phyloP scores from a whole-genome alignment of 1,284 basidiomycete genomes.

The Papiliotrema flavescens region DNA sequence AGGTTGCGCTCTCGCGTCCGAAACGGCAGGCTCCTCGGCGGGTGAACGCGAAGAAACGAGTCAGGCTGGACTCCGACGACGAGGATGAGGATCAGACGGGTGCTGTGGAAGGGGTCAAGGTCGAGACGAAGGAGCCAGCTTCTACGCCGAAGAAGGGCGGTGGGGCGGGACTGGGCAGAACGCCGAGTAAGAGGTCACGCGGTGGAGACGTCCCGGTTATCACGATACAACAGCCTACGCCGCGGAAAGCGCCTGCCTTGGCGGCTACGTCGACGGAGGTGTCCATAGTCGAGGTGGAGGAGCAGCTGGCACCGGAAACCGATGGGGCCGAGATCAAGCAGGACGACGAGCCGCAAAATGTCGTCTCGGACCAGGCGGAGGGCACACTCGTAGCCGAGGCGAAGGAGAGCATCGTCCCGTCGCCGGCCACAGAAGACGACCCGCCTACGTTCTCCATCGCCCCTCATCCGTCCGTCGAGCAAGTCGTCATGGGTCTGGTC shows the following conservation, averaged over 20 bases:
- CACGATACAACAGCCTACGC: constrained; percentile 4
- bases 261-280: background rate
- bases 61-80: constrained; percentile 29
- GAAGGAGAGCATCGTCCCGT: constrained; percentile 27
- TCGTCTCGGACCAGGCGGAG: constrained; percentile 1
- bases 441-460: constrained; percentile 24
- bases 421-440: constrained; percentile 33
- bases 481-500: background rate
- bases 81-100: constrained; percentile 26
- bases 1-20: constrained; percentile 34
- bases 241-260: background rate
- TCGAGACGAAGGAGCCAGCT: background rate
- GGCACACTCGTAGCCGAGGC: background rate
- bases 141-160: background rate
- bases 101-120: background rate
- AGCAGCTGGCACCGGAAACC: background rate
- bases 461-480: background rate
- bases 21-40: constrained; percentile 8
- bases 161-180: background rate
- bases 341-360: background rate
- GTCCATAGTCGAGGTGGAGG: background rate
- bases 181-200: background rate
- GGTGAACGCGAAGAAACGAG: constrained; percentile 14
- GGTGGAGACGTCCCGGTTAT: constrained; percentile 1
- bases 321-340: background rate